Conservation (phyloP, 176 grass and related monocot species). For the Phoenix dactylifera region DNA sequence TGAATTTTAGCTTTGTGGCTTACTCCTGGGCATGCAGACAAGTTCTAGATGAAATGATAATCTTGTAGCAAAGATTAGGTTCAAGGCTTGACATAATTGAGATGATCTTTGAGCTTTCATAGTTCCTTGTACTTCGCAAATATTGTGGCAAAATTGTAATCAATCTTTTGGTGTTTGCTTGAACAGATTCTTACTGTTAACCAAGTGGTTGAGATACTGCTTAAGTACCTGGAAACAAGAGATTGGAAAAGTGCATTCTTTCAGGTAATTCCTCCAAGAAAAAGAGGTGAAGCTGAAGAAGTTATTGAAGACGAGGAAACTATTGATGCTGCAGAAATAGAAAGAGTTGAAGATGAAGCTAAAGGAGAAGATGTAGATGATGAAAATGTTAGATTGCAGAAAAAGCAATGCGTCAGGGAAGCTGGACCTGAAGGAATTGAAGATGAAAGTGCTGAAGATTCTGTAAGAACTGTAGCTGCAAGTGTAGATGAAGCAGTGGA, state of each 20-base stretch:
- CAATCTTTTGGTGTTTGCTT: no score
- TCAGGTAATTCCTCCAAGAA: slow-evolving; percentile 77
- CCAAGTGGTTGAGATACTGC: slow-evolving; percentile 93
- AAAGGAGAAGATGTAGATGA: slow-evolving; percentile 20
- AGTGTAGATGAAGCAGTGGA: no score
- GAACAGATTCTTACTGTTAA: slow-evolving; percentile 88
- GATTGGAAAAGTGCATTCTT: slow-evolving; percentile 95
- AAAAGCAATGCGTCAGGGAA: slow-evolving; percentile 53
- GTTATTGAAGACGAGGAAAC: slow-evolving; percentile 11
- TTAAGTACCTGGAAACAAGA: slow-evolving; percentile 81
- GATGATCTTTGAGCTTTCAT: no score
- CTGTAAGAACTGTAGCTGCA: no score
- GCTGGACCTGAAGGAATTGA: background rate
- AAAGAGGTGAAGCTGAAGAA: slow-evolving; percentile 35
- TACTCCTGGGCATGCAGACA: no score
- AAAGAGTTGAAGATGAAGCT: slow-evolving; percentile 16
- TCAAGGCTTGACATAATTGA: no score
- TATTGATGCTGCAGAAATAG: slow-evolving; percentile 5
- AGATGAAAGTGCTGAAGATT: no score
- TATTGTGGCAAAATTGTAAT: no score
- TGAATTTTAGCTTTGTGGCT: no score
- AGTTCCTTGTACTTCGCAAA: no score
- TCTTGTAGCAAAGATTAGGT: no score
- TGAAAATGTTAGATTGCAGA: slow-evolving; percentile 21
- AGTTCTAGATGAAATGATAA: no score